Conservation (phyloP, 768 basidiomycete species). For the Lentinula boryana region DNA sequence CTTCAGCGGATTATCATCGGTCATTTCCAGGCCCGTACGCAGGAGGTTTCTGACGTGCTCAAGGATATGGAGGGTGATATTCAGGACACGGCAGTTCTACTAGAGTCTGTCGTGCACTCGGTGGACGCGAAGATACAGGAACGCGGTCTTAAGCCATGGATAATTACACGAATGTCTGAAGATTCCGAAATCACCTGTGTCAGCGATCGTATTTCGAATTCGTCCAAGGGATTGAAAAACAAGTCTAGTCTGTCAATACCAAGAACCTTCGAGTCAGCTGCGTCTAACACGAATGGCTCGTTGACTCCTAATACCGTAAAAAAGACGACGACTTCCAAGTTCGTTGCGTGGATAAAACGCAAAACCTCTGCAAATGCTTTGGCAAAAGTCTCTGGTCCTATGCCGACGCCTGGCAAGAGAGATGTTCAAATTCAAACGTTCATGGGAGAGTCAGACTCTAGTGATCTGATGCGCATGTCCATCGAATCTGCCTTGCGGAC, state of each 20-base stretch:
- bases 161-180: conserved; percentile 54
- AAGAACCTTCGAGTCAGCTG: background rate
- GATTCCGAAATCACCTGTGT: conserved; percentile 60
- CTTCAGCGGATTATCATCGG: conserved; percentile 40
- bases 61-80: conserved; percentile 38
- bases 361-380: background rate
- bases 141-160: conserved; percentile 27
- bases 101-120: conserved; percentile 36
- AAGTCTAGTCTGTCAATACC: background rate
- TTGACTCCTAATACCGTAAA: background rate
- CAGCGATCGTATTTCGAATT: conserved; percentile 14
- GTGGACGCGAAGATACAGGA: conserved; percentile 37
- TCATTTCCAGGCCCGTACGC: conserved; percentile 47
- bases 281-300: background rate
- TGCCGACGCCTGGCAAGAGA: background rate
- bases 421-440: background rate
- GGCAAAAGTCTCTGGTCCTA: background rate
- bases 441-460: conserved; percentile 29
- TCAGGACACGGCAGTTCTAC: conserved; percentile 35
- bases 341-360: conserved; percentile 6
- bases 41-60: conserved; percentile 46
- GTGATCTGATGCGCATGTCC: conserved; percentile 26
- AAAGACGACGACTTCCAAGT: background rate
- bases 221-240: conserved; percentile 4
- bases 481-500: conserved; percentile 32